Evolutionary conservation across 2,329 filamentous ascomycete species (phyloP).

Genomic region (Diplodia intermedia): DNA sequence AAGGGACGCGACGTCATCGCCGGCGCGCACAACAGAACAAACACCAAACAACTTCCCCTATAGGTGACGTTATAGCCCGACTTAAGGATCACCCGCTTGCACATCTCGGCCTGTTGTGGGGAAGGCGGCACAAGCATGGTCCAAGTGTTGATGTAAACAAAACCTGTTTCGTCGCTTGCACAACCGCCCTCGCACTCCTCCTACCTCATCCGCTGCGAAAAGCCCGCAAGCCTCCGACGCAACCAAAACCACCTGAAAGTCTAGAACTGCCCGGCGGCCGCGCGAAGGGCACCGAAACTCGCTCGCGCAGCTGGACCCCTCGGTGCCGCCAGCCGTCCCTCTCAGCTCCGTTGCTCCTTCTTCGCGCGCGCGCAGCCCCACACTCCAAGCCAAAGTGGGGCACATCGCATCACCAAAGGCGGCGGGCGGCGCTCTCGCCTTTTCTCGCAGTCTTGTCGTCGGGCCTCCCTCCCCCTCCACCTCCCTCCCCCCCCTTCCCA

Average conservation of each 20-base stretch:
- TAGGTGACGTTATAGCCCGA: not conserved
- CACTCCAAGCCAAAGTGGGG: not conserved
- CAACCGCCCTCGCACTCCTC: not conserved
- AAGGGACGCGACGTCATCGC: not conserved
- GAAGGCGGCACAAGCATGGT: constrained; percentile 1
- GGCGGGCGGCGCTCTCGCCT: not conserved
- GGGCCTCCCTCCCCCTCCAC: not conserved
- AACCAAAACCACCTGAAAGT: not conserved
- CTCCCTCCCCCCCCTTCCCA: not conserved
- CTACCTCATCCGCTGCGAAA: not conserved
- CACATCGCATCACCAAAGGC: not conserved
- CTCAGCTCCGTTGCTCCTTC: not conserved
- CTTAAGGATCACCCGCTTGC: not conserved
- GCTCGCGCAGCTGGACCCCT: not conserved
- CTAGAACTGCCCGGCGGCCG: not conserved
- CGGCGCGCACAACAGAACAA: not conserved
- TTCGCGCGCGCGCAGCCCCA: not conserved
- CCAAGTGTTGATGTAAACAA: constrained; percentile 18
- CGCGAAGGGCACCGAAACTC: not conserved
- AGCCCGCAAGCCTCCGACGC: constrained; percentile 1
- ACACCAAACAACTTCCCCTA: not conserved
- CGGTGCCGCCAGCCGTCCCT: not conserved
- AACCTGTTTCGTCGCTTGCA: not conserved
- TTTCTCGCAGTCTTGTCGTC: not conserved
- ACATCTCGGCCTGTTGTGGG: constrained; percentile 1